These are phyloP conservation scores for Tulasnella sp. DNA, from an alignment of 768 basidiomycete species.

Conservation along the genomic window DNA sequence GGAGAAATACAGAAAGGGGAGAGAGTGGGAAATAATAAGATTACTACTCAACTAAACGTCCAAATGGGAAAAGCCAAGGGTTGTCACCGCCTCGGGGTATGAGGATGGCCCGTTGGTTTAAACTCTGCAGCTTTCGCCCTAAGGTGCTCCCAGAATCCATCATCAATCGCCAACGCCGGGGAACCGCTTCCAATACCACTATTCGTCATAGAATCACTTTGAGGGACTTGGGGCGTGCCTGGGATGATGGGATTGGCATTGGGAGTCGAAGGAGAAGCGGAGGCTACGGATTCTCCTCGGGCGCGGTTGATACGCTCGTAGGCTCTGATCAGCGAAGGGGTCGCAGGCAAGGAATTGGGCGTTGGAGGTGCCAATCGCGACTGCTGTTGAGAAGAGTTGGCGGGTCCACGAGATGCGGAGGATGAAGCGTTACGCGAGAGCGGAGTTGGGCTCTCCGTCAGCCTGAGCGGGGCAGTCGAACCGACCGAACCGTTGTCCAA, in stretches of 20 bases:
- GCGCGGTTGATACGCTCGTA: conserved; percentile 13
- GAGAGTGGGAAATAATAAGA: neutral
- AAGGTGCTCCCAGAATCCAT: conserved; percentile 4
- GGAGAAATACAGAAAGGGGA: neutral
- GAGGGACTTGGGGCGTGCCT: neutral
- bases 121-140: conserved; percentile 6
- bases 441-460: conserved; percentile 9
- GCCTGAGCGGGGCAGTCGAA: neutral
- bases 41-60: neutral
- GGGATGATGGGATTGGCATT: neutral
- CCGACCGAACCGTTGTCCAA: neutral
- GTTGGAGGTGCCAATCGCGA: neutral
- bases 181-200: neutral
- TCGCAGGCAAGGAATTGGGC: neutral
- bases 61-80: no score
- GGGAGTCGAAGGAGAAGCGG: neutral
- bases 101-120: neutral
- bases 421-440: neutral
- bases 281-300: neutral
- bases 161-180: neutral
- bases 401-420: neutral
- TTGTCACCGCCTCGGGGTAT: neutral
- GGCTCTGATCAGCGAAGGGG: conserved; percentile 12
- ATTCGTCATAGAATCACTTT: neutral
- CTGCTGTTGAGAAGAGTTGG: neutral